A percentile compares a stretch with the other conserved stretches of the same genome.
These are phyloP conservation scores for Simmondsia chinensis DNA, from an alignment of 148 eudicot species.

Conservation along the genomic window DNA sequence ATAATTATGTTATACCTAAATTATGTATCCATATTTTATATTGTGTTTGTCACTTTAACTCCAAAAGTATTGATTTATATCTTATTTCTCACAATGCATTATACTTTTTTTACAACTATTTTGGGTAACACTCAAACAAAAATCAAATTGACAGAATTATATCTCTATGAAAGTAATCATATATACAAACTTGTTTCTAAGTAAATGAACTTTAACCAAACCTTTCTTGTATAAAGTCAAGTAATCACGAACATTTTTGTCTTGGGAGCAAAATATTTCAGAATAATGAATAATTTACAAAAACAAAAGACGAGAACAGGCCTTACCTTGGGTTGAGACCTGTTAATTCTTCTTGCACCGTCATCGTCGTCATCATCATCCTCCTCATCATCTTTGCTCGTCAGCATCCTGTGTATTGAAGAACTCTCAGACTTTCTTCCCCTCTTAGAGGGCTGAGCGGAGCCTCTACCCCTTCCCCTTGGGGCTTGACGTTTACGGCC, in stretches of 20 bases:
- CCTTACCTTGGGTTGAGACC: constrained; percentile 72
- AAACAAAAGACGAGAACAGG: background rate
- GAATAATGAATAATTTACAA: background rate
- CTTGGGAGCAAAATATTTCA: background rate
- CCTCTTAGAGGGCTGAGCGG: constrained; percentile 64
- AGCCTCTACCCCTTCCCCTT: constrained; percentile 72
- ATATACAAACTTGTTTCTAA: too few species aligned
- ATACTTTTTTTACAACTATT: too few species aligned
- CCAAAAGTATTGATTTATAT: too few species aligned
- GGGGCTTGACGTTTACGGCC: constrained; percentile 84
- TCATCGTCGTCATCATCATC: constrained; percentile 65
- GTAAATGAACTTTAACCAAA: too few species aligned
- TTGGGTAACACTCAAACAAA: too few species aligned
- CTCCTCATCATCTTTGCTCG: constrained; percentile 45
- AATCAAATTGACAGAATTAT: too few species aligned
- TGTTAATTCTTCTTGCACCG: constrained; percentile 29
- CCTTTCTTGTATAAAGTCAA: too few species aligned
- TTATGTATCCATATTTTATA: too few species aligned
- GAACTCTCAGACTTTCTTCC: constrained; percentile 65
- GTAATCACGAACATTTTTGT: background rate
- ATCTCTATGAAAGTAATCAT: too few species aligned
- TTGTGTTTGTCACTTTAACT: too few species aligned
- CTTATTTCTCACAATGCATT: too few species aligned
- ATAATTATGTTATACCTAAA: too few species aligned
- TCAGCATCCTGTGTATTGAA: constrained; percentile 53